Evolutionary conservation across 495 filamentous ascomycete species (phyloP).

Genomic region (Neurospora tetraspora): DNA sequence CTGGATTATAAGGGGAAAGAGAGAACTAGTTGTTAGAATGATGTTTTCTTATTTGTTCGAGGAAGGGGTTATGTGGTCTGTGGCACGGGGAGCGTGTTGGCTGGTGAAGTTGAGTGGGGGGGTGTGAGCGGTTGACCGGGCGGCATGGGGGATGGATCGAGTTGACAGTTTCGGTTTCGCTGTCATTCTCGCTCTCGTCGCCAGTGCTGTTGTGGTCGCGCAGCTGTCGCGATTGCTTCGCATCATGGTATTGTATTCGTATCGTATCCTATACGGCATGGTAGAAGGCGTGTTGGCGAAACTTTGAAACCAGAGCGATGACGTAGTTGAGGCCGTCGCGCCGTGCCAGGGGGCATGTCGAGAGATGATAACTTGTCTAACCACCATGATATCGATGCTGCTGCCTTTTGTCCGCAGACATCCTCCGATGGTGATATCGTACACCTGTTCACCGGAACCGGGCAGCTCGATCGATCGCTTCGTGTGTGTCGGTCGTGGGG

Average conservation of each 20-base stretch:
- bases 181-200: neutral
- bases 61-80: neutral
- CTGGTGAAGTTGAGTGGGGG: neutral
- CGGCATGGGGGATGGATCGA: neutral
- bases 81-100: neutral
- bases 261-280: neutral
- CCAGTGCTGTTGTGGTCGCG: neutral
- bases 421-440: neutral
- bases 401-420: neutral
- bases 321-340: neutral
- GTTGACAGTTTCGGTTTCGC: neutral
- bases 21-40: conserved; percentile 15
- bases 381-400: neutral
- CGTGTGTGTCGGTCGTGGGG: neutral
- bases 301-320: neutral
- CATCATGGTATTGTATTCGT: neutral
- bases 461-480: neutral
- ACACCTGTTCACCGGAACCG: neutral
- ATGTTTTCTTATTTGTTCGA: conserved; percentile 27
- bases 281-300: neutral
- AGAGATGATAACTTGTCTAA: neutral
- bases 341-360: neutral
- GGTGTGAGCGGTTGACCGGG: neutral
- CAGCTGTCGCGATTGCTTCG: neutral
- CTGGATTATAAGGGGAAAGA: conserved; percentile 26